phyloP scores from a whole-genome alignment of 129 eudicot genomes.

The Oenanthe sinensis region DNA sequence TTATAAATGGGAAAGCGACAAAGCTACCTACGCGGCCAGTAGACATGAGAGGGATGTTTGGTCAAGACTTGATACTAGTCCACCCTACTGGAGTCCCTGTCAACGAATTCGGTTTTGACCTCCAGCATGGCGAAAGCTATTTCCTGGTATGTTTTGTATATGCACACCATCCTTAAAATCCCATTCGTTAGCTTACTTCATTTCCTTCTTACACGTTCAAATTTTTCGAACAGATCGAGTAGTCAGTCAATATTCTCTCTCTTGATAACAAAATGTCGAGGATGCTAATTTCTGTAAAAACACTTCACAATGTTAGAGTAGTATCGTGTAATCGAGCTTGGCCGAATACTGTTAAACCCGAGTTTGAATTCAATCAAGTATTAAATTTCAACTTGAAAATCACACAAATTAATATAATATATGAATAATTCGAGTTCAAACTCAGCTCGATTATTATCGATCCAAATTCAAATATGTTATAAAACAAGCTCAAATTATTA shows the following conservation, averaged over 20 bases:
- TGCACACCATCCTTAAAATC: background rate
- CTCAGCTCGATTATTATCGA: no score
- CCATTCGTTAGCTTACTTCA: background rate
- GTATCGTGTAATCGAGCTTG: no score
- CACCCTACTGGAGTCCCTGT: constrained; percentile 77
- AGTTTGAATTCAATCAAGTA: no score
- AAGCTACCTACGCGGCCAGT: constrained; percentile 62
- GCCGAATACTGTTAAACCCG: no score
- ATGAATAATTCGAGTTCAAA: no score
- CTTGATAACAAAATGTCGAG: no score
- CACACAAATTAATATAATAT: no score
- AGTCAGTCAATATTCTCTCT: background rate
- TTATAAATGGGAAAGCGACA: constrained; percentile 75
- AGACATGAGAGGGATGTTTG: constrained; percentile 62
- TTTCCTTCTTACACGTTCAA: background rate
- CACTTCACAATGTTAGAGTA: no score
- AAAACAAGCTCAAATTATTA: no score
- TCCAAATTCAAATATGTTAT: no score
- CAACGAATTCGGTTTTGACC: constrained; percentile 47
- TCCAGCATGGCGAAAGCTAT: constrained; percentile 90
- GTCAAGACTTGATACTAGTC: constrained; percentile 37
- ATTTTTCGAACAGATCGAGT: background rate
- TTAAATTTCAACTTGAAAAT: no score
- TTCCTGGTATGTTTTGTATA: constrained; percentile 56
- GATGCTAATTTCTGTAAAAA: no score